These are phyloP conservation scores for Apiospora rasikravindrae DNA, from an alignment of 2,329 filamentous ascomycete species.

Conservation along the genomic window DNA sequence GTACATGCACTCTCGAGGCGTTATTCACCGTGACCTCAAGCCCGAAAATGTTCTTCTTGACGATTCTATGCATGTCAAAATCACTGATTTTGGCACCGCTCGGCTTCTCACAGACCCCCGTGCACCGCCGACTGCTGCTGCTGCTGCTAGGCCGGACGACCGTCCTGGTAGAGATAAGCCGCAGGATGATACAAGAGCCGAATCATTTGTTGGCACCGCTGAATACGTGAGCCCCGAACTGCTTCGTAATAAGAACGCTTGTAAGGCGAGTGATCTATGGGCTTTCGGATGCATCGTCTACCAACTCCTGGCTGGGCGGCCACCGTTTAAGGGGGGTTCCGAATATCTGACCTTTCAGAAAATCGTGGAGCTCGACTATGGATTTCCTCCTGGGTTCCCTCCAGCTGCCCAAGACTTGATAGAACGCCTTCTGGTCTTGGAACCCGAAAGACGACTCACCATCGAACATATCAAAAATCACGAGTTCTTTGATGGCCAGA, in stretches of 20 bases:
- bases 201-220: conserved; percentile 95
- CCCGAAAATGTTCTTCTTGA: conserved; percentile 96
- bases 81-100: conserved; percentile 98
- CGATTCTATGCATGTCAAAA: conserved; percentile 96
- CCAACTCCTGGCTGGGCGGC: conserved; percentile 91
- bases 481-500: conserved; percentile 88
- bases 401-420: conserved; percentile 85
- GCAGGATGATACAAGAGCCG: conserved; percentile 74
- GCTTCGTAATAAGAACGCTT: conserved; percentile 95
- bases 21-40: conserved; percentile 96
- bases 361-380: conserved; percentile 92
- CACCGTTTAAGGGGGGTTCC: conserved; percentile 93
- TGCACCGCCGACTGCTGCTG: conserved; percentile 47
- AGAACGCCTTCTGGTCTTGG: conserved; percentile 86
- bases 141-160: conserved; percentile 41
- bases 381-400: conserved; percentile 90
- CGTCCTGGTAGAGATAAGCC: conserved; percentile 43
- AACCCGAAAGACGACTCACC: conserved; percentile 81
- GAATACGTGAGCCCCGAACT: conserved; percentile 98
- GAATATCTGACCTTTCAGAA: conserved; percentile 99
- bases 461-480: conserved; percentile 98
- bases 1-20: conserved; percentile 96
- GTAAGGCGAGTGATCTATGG: conserved; percentile 97
- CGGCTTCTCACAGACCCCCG: conserved; percentile 76
- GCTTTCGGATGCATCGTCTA: conserved; percentile 98